phyloP scores from a whole-genome alignment of 2,329 filamentous ascomycete species.

The Gnomoniopsis smithogilvyi region DNA sequence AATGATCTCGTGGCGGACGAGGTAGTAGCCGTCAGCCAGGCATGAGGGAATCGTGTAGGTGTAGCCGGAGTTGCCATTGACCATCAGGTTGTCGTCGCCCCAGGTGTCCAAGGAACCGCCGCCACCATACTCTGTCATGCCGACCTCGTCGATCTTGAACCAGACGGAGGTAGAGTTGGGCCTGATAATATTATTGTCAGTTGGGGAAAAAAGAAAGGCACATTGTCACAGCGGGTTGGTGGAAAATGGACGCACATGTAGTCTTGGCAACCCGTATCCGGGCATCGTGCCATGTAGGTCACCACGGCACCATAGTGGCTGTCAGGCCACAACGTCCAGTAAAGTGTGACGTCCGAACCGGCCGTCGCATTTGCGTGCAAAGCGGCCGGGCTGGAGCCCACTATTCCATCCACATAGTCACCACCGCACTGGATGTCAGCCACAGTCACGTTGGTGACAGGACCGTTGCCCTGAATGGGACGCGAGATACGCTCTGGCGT shows the following conservation, averaged over 20 bases:
- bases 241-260: conserved; percentile 34
- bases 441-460: neutral
- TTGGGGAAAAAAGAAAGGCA: neutral
- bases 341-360: conserved; percentile 49
- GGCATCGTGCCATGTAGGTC: conserved; percentile 60
- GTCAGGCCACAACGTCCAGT: conserved; percentile 52
- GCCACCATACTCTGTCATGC: conserved; percentile 27
- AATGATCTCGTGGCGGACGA: conserved; percentile 57
- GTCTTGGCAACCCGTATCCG: conserved; percentile 45
- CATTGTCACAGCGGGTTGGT: neutral
- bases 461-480: neutral
- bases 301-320: conserved; percentile 52
- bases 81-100: conserved; percentile 43
- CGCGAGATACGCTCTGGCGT: conserved; percentile 13
- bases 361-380: conserved; percentile 52
- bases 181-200: conserved; percentile 15
- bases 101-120: conserved; percentile 47
- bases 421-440: conserved; percentile 57
- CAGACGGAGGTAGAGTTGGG: conserved; percentile 38
- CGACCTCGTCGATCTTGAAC: conserved; percentile 52
- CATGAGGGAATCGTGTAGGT: conserved; percentile 53
- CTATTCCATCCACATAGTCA: conserved; percentile 43
- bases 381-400: conserved; percentile 47
- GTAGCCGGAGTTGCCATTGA: conserved; percentile 37
- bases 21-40: conserved; percentile 51